Conservation (phyloP, 495 filamentous ascomycete genomes). For the Penicillium taxi region DNA sequence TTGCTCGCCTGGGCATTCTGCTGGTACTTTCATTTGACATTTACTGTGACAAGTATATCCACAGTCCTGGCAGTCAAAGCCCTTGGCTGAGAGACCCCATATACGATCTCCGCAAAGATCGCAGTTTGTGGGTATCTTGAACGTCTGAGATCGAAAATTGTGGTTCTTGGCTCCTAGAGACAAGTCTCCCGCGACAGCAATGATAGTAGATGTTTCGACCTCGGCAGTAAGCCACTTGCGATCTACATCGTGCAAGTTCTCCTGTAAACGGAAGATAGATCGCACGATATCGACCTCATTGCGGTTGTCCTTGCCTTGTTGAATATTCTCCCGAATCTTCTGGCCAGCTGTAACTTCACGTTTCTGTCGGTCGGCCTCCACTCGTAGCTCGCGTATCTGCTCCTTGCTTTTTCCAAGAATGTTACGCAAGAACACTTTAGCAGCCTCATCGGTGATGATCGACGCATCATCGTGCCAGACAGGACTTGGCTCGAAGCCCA, state of each 20-base stretch:
- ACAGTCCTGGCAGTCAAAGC: conserved; percentile 89
- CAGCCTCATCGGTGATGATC: conserved; percentile 73
- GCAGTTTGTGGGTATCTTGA: conserved; percentile 98
- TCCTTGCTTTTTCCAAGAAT: conserved; percentile 81
- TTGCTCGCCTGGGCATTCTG: conserved; percentile 89
- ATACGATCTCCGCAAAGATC: conserved; percentile 93
- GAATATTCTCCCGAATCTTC: conserved; percentile 61
- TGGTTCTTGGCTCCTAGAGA: conserved; percentile 87
- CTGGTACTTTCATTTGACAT: conserved; percentile 97
- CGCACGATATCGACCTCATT: conserved; percentile 74
- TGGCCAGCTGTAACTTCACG: conserved; percentile 72
- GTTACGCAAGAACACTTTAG: conserved; percentile 87
- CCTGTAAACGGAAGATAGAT: conserved; percentile 69
- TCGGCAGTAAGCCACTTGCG: conserved; percentile 79
- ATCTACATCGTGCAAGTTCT: conserved; percentile 79
- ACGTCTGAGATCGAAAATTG: conserved; percentile 93
- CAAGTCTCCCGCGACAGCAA: conserved; percentile 77
- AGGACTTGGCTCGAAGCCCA: conserved; percentile 87
- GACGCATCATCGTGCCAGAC: conserved; percentile 92
- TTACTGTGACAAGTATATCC: conserved; percentile 98
- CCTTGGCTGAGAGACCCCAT: conserved; percentile 93
- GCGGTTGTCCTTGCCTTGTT: conserved; percentile 73
- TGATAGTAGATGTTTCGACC: conserved; percentile 85
- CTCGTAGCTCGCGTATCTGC: conserved; percentile 66
- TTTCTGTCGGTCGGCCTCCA: conserved; percentile 74